Percentiles rank a stretch among this genome's conserved stretches.
Evolutionary conservation across 192 early-diverging fungal species (phyloP).

Genomic region (Backusella morwellensis): DNA sequence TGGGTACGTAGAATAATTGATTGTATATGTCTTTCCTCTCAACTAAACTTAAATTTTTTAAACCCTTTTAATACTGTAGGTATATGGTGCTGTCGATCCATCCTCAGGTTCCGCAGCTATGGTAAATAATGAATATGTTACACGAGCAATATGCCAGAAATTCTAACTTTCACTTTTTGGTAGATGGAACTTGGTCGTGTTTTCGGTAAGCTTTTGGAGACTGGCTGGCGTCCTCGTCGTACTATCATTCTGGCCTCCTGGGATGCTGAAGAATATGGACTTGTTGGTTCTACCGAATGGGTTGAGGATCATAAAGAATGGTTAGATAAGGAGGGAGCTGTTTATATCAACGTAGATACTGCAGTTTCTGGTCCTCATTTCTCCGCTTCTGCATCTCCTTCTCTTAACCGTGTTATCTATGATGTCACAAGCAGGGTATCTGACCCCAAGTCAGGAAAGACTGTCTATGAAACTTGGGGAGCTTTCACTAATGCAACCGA

Average conservation of each 20-base stretch:
- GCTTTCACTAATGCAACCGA: background rate
- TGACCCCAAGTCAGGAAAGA: conserved; percentile 44
- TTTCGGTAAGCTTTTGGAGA: conserved; percentile 53
- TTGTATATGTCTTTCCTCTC: background rate
- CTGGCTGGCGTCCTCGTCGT: conserved; percentile 65
- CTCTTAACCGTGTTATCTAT: conserved; percentile 48
- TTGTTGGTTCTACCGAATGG: conserved; percentile 71
- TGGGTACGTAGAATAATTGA: conserved; percentile 41
- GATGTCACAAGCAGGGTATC: conserved; percentile 47
- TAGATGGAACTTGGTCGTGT: conserved; percentile 52
- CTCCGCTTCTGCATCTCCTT: conserved; percentile 49
- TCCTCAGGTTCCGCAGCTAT: conserved; percentile 60
- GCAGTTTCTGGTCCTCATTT: conserved; percentile 55
- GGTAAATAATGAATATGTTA: conserved; percentile 10
- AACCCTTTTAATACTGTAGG: background rate
- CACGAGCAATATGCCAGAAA: background rate
- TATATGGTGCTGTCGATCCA: conserved; percentile 65
- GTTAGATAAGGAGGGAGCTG: conserved; percentile 53
- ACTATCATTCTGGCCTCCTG: conserved; percentile 67
- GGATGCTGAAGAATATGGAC: conserved; percentile 69
- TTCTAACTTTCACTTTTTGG: background rate
- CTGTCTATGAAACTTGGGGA: conserved; percentile 54
- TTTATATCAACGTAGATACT: conserved; percentile 61
- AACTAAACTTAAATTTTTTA: background rate
- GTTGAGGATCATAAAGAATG: conserved; percentile 64